Evolutionary conservation across 768 basidiomycete genomes (phyloP), one percentile per base, ranked within the genome.

Genomic region (Lactarius hengduanensis): DNA sequence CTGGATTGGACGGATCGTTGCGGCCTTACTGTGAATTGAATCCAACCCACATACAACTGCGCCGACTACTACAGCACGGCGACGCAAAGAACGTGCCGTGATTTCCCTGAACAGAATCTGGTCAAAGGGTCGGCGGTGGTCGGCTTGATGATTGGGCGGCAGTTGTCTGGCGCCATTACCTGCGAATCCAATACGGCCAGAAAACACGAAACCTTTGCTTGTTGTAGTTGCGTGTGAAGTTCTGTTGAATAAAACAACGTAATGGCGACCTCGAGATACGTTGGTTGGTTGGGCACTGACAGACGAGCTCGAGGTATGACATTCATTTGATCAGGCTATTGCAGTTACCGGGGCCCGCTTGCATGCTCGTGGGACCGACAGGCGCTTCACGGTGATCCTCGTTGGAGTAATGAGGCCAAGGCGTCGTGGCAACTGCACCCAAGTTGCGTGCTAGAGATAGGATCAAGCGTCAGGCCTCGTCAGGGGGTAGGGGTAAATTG

Each of bases 371-470:
- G 50, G 26, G 13, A 13, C 50, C 26, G 50, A 26, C 26, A 53
- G 11, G 50, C 26, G 50, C 22, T 28, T 53, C 10, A 15, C 26
- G 13, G 26, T 53, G 5, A 22, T 26, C 50, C 50, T 53, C 50
- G 50, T 53, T 53, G 50, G 50, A 53, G 13, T 53, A 26, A 53
- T 22, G 50, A 53, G 50, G 50, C 26, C 50, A 26, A 53, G n/a
- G 26, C 26, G 26, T 53, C 50, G 50, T 53, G 50, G 50, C 5
- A 53, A 15, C 50, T 53, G 50, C 50, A 53, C 50, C 50, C 15
- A 53, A 53, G 50, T 53, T 28, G 50, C 26, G 13, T 53, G 50
- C 47, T 26, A 26, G 20, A 18, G n/a, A 50, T 50, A 50, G 50
- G n/a, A 53, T 53, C 22, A 26, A 53, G 26, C 13, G 15, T 53